Evolutionary conservation across 176 grass and related monocot genomes (phyloP).

Genomic region (maize (Zea mays)): Zm-B73-REFERENCE-NAM-5.0 NC_050098.1:170139001-170139500

Average conservation of each 20-base stretch:
- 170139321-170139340: neutral
- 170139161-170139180: too few species aligned
- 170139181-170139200: neutral
- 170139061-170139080: too few species aligned
- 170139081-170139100: too few species aligned
- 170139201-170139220: neutral
- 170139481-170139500: slow-evolving; percentile 32
- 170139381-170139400: neutral
- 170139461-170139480: neutral
- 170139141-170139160: too few species aligned
- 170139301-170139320: neutral
- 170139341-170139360: too few species aligned
- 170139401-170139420: neutral
- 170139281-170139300: neutral
- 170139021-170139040: too few species aligned
- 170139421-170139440: neutral
- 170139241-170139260: neutral
- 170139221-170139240: neutral
- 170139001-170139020: too few species aligned
- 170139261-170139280: slow-evolving; percentile 9
- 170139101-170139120: too few species aligned
- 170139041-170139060: too few species aligned
- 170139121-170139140: too few species aligned
- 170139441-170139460: slow-evolving; percentile 22
- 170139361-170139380: neutral